A percentile compares a stretch with the other conserved stretches of the same genome.
These are phyloP conservation scores for Xerocomus minutiporus DNA, from an alignment of 1,284 basidiomycete species.

Conservation along the genomic window DNA sequence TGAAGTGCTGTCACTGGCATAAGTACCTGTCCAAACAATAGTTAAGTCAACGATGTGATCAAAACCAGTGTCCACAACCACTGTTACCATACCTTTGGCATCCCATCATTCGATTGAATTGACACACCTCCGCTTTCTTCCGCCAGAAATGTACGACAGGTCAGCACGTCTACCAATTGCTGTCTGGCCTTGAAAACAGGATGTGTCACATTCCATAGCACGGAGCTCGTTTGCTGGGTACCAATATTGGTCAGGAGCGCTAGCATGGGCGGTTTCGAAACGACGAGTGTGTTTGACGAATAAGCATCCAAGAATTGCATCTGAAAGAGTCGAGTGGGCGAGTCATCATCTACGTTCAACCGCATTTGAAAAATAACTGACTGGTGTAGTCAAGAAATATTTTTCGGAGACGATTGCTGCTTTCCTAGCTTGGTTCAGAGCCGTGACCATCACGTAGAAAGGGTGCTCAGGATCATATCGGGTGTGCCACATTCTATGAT, in stretches of 20 bases:
- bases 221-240: slow-evolving; percentile 27
- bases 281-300: slow-evolving; percentile 45
- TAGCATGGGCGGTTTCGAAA: slow-evolving; percentile 65
- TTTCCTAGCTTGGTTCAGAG: slow-evolving; percentile 60
- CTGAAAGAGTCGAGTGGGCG: slow-evolving; percentile 26
- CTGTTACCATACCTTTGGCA: slow-evolving; percentile 37
- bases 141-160: slow-evolving; percentile 46
- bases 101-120: slow-evolving; percentile 34
- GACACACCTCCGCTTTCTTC: slow-evolving; percentile 43
- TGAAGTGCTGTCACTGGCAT: slow-evolving; percentile 17
- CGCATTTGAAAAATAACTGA: slow-evolving; percentile 26
- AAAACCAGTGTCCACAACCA: background rate
- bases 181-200: slow-evolving; percentile 45
- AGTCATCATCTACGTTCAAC: background rate
- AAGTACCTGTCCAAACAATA: slow-evolving; percentile 21
- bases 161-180: slow-evolving; percentile 58
- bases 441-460: slow-evolving; percentile 48
- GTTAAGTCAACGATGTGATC: background rate
- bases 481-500: slow-evolving; percentile 53
- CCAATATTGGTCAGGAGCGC: slow-evolving; percentile 66
- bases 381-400: slow-evolving; percentile 51
- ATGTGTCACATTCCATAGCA: slow-evolving; percentile 46
- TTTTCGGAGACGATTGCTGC: slow-evolving; percentile 44
- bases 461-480: slow-evolving; percentile 47
- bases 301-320: slow-evolving; percentile 43